These are phyloP conservation scores for Picea sitchensis DNA, from an alignment of 75 land plant species.

Conservation along the genomic window DNA sequence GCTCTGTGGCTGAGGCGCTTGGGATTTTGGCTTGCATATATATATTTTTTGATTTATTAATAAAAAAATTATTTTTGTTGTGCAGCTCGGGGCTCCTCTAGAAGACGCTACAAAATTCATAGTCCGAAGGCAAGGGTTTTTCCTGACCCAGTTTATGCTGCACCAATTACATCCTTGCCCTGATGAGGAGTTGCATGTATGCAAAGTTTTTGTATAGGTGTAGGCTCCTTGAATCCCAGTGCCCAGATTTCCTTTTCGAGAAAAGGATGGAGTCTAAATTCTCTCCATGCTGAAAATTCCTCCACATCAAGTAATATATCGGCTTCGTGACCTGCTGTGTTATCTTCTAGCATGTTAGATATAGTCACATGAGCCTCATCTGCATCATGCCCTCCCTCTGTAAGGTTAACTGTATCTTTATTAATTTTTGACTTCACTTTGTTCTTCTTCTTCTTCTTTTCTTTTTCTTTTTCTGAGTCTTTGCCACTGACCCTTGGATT, in stretches of 20 bases:
- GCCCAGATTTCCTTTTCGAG: constrained; percentile 64
- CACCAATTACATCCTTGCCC: constrained; percentile 99
- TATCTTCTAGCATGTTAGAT: constrained; percentile 3
- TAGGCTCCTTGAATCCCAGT: constrained; percentile 78
- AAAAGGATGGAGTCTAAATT: constrained; percentile 79
- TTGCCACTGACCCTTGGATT: background rate
- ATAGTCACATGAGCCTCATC: background rate
- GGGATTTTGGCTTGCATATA: too few species aligned
- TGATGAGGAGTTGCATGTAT: constrained; percentile 95
- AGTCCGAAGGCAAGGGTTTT: constrained; percentile 96
- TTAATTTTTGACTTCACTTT: constrained; percentile 7
- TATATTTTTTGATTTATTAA: too few species aligned
- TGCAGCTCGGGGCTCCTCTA: constrained; percentile 46
- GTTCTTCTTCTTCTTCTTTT: constrained; percentile 15
- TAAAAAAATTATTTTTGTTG: too few species aligned
- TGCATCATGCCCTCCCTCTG: constrained; percentile 2
- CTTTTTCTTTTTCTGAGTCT: constrained; percentile 6
- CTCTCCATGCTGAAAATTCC: constrained; percentile 76
- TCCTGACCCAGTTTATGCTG: constrained; percentile 98
- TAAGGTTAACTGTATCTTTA: background rate
- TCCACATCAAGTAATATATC: constrained; percentile 33
- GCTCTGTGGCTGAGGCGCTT: too few species aligned
- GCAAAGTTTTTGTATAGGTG: constrained; percentile 93
- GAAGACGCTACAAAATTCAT: constrained; percentile 86
- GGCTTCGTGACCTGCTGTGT: constrained; percentile 19